A percentile compares a stretch with the other conserved stretches of the same genome.
phyloP scores from a whole-genome alignment of 176 grass and related monocot species.

The Eleusine coracana region DNA sequence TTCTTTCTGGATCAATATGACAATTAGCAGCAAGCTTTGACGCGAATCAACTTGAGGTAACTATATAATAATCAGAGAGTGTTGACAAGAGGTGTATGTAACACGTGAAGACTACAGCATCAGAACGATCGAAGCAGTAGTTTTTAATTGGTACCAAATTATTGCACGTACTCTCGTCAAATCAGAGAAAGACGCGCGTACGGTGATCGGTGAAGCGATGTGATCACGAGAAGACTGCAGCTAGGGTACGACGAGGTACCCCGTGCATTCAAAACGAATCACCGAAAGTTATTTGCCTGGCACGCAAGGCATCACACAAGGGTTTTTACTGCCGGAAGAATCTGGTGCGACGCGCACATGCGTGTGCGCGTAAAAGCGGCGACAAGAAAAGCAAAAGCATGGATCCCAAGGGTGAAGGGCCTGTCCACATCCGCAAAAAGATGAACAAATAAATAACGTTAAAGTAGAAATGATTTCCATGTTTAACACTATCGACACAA shows the following conservation, averaged over 20 bases:
- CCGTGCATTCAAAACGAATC: not conserved
- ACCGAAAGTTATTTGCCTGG: slow-evolving; percentile 26
- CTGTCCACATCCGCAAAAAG: not conserved
- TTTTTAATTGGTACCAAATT: not conserved
- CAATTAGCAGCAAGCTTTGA: not conserved
- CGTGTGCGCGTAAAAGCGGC: slow-evolving; percentile 40
- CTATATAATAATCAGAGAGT: not conserved
- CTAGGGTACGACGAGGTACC: not conserved
- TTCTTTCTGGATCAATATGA: not conserved
- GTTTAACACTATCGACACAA: not conserved
- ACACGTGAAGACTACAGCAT: not conserved
- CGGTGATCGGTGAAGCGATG: not conserved
- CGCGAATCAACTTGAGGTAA: not conserved
- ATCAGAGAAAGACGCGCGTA: not conserved
- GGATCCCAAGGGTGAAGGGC: not conserved
- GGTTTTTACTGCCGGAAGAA: slow-evolving; percentile 38
- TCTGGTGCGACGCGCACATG: slow-evolving; percentile 33
- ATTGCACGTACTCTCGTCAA: not conserved
- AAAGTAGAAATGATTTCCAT: not conserved
- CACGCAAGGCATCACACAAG: not conserved
- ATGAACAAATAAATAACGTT: not conserved
- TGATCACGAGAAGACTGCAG: not conserved
- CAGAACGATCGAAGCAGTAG: not conserved
- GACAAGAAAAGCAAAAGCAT: not conserved
- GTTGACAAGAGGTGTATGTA: not conserved